Percentiles rank a stretch among this genome's conserved stretches.
Evolutionary conservation across 164 flowering plant genomes (phyloP).

Genomic region (Cinnamomum chago): DNA sequence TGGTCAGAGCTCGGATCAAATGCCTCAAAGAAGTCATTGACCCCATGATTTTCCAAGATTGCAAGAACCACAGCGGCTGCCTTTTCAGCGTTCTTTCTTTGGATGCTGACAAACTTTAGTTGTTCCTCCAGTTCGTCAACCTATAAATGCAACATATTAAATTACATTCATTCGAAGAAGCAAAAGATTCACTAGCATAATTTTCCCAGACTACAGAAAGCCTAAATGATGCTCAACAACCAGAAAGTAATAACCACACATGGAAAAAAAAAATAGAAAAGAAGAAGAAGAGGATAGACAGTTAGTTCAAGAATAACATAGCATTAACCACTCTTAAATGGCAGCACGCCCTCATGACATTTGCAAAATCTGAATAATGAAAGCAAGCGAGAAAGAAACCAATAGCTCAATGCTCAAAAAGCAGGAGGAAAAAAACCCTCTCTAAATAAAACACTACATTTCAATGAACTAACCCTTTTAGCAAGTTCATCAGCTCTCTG

Average conservation of each 20-base stretch:
- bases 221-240: background rate
- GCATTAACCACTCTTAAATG: background rate
- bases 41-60: slow-evolving; percentile 55
- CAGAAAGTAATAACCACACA: background rate
- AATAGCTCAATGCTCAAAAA: background rate
- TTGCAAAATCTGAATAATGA: background rate
- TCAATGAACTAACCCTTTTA: slow-evolving; percentile 44
- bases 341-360: background rate
- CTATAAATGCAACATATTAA: slow-evolving; percentile 27
- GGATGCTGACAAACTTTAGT: slow-evolving; percentile 56
- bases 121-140: slow-evolving; percentile 80
- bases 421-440: background rate
- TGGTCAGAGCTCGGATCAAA: slow-evolving; percentile 59
- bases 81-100: slow-evolving; percentile 76
- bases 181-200: background rate
- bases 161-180: background rate
- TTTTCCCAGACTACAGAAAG: background rate
- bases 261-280: too few species aligned
- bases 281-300: background rate
- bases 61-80: slow-evolving; percentile 76
- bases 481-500: slow-evolving; percentile 85
- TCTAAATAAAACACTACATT: slow-evolving; percentile 1
- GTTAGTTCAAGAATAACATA: background rate
- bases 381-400: background rate
- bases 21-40: slow-evolving; percentile 52